Evolutionary conservation across 2,329 filamentous ascomycete genomes (phyloP).

Genomic region (Massarina eburnea): DNA sequence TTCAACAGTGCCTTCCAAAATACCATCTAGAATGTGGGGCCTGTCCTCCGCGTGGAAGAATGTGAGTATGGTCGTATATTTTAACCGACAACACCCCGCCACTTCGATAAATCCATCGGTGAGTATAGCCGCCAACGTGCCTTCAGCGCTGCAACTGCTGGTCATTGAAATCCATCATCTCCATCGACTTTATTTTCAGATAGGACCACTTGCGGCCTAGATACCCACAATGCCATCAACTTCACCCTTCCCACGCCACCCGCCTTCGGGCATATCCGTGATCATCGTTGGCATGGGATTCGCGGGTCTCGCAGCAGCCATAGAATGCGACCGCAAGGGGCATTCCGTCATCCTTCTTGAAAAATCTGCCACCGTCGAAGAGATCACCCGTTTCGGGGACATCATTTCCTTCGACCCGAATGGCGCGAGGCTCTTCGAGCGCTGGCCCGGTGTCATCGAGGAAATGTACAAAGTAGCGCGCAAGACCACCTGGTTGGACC

Average conservation of each 20-base stretch:
- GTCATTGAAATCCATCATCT: not conserved
- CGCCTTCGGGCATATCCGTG: constrained; percentile 36
- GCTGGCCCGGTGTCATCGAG: constrained; percentile 51
- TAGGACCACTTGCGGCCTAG: not conserved
- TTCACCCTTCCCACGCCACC: constrained; percentile 16
- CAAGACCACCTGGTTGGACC: constrained; percentile 57
- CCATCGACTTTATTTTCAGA: constrained; percentile 1
- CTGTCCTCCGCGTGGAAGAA: constrained; percentile 1
- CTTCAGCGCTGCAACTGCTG: constrained; percentile 3
- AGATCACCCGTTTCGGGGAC: constrained; percentile 61
- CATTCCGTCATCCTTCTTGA: constrained; percentile 61
- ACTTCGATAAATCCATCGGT: not conserved
- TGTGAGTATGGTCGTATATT: constrained; percentile 2
- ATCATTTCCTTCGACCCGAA: constrained; percentile 65
- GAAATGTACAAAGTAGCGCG: constrained; percentile 55
- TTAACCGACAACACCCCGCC: constrained; percentile 9
- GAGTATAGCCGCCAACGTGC: not conserved
- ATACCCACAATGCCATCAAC: constrained; percentile 10
- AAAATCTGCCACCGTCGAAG: constrained; percentile 47
- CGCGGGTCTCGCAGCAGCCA: constrained; percentile 63
- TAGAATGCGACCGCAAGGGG: constrained; percentile 64
- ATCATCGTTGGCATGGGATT: constrained; percentile 57
- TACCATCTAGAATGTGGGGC: constrained; percentile 2
- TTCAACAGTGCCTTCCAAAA: not conserved
- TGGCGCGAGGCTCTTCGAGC: constrained; percentile 60